Evolutionary conservation across 2,329 filamentous ascomycete species (phyloP).

Genomic region (Paraconiothyrium brasiliense): DNA sequence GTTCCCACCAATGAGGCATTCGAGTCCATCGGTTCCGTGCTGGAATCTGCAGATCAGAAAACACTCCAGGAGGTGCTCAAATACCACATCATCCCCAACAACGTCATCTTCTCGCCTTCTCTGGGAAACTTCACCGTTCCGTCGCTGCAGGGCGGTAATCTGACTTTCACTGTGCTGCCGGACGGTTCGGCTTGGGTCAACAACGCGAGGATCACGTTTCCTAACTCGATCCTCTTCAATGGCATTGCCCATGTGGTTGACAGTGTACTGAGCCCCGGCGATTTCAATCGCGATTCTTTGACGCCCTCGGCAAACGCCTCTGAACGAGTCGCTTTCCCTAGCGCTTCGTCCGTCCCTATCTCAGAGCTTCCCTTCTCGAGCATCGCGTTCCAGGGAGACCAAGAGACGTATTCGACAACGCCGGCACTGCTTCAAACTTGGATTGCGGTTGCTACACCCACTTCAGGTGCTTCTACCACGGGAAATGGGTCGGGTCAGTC

Average conservation of each 20-base stretch:
- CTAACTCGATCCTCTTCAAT: slow-evolving; percentile 38
- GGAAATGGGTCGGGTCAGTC: slow-evolving; percentile 16
- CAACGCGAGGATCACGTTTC: slow-evolving; percentile 33
- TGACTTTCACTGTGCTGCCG: slow-evolving; percentile 35
- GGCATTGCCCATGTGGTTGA: slow-evolving; percentile 40
- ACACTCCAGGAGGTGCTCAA: slow-evolving; percentile 36
- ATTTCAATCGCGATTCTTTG: slow-evolving; percentile 32
- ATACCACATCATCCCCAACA: slow-evolving; percentile 39
- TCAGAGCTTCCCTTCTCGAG: slow-evolving; percentile 29
- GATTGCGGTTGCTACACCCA: slow-evolving; percentile 30
- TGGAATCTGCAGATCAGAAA: slow-evolving; percentile 27
- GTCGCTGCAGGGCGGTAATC: slow-evolving; percentile 30
- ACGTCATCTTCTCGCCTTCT: slow-evolving; percentile 37
- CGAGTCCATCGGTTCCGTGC: slow-evolving; percentile 59
- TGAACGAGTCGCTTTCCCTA: slow-evolving; percentile 35
- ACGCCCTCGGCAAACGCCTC: slow-evolving; percentile 26
- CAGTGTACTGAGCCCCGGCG: slow-evolving; percentile 28
- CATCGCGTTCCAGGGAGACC: slow-evolving; percentile 33
- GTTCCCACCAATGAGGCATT: slow-evolving; percentile 81
- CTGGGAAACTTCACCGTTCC: slow-evolving; percentile 36
- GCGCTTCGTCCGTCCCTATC: slow-evolving; percentile 25
- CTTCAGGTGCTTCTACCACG: slow-evolving; percentile 15
- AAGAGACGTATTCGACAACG: slow-evolving; percentile 36
- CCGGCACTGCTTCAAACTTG: slow-evolving; percentile 36
- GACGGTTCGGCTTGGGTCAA: slow-evolving; percentile 39